Conservation (phyloP, 345 rosid genomes). For the Sonneratia caseolaris region DNA sequence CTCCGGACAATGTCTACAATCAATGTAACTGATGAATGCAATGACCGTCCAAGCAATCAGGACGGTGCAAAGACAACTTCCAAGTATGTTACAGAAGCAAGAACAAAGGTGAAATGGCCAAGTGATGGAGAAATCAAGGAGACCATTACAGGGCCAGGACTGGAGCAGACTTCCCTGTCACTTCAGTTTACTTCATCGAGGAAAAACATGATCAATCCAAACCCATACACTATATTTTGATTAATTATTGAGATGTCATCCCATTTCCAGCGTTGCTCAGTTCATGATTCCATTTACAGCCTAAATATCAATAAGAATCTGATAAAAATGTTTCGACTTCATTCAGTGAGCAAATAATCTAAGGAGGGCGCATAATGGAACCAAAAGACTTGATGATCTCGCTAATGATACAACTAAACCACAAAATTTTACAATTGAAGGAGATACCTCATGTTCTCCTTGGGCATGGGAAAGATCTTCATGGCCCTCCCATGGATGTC, state of each 20-base stretch:
- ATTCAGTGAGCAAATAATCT: background rate
- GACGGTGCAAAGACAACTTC: background rate
- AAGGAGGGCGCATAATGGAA: background rate
- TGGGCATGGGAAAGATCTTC: slow-evolving; percentile 60
- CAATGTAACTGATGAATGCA: background rate
- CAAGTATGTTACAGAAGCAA: background rate
- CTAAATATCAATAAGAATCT: background rate
- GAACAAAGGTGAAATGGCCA: background rate
- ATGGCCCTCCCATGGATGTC: slow-evolving; percentile 98
- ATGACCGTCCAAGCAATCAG: too few species aligned
- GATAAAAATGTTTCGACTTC: background rate
- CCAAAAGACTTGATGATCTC: slow-evolving; percentile 1
- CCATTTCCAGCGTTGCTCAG: background rate
- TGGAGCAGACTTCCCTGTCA: background rate
- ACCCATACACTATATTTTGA: background rate
- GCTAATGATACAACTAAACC: background rate
- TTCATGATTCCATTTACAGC: background rate
- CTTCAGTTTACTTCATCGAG: background rate
- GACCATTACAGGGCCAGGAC: background rate
- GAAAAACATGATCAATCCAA: background rate
- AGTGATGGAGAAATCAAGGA: background rate
- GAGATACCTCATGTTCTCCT: slow-evolving; percentile 53
- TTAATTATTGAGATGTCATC: background rate
- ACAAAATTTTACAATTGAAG: background rate
- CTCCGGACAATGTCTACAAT: background rate